phyloP scores from a whole-genome alignment of 2,329 filamentous ascomycete species.

The Neonectria hederae region DNA sequence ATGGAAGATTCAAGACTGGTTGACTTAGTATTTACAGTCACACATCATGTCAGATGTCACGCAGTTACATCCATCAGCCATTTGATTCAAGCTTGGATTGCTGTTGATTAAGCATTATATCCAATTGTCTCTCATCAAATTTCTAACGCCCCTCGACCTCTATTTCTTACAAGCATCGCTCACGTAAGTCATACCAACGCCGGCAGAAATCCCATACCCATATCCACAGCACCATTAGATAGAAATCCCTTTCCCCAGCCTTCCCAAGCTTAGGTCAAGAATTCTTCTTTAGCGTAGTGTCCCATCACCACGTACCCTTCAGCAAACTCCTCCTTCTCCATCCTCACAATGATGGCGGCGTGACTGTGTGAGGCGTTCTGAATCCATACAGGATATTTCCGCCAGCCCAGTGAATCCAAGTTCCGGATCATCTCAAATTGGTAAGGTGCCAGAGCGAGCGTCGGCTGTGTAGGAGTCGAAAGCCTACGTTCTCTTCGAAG shows the following conservation, averaged over 20 bases:
- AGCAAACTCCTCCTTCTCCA: conserved; percentile 70
- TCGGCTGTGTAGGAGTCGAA: conserved; percentile 65
- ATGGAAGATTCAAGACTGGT: background rate
- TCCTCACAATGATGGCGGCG: conserved; percentile 87
- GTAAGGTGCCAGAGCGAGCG: conserved; percentile 77
- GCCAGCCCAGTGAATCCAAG: conserved; percentile 73
- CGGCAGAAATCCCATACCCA: background rate
- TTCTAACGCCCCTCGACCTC: background rate
- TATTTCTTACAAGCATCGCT: background rate
- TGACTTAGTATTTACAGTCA: background rate
- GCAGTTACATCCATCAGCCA: background rate
- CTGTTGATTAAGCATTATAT: background rate
- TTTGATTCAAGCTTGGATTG: background rate
- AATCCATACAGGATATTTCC: conserved; percentile 77
- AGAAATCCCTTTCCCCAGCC: background rate
- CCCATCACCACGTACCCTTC: conserved; percentile 82
- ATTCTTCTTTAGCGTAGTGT: conserved; percentile 84
- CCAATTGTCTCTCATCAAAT: background rate
- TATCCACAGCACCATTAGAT: background rate
- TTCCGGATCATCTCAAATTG: conserved; percentile 88
- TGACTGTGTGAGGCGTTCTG: conserved; percentile 83
- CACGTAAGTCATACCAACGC: conserved; percentile 2
- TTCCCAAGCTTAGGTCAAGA: conserved; percentile 53
- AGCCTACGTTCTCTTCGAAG: conserved; percentile 54
- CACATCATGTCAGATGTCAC: background rate